These are phyloP conservation scores for Silene coronaria DNA, from an alignment of 179 eudicot species.

Conservation along the genomic window DNA sequence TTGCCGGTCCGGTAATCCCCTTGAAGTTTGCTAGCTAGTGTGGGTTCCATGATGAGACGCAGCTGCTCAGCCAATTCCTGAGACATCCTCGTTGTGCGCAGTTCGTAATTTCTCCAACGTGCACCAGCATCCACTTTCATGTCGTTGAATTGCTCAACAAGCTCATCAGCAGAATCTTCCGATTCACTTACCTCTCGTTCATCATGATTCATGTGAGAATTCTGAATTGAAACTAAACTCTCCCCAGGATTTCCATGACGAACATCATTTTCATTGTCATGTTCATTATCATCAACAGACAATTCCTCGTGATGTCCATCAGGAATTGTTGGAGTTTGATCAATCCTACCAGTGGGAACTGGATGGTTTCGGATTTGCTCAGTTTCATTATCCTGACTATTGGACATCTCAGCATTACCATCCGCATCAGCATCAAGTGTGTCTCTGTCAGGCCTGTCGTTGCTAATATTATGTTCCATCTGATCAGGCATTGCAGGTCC, in stretches of 20 bases:
- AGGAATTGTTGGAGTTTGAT: slow-evolving; percentile 28
- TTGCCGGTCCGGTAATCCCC: slow-evolving; percentile 98
- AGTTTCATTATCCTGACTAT: slow-evolving; percentile 34
- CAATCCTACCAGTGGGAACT: slow-evolving; percentile 31
- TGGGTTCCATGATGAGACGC: slow-evolving; percentile 95
- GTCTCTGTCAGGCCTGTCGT: slow-evolving; percentile 50
- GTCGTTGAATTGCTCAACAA: slow-evolving; percentile 41
- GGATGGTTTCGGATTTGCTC: slow-evolving; percentile 31
- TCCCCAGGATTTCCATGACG: slow-evolving; percentile 32
- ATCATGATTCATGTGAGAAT: slow-evolving; percentile 40
- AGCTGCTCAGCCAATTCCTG: slow-evolving; percentile 97
- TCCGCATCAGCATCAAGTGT: slow-evolving; percentile 25
- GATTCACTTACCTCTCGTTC: slow-evolving; percentile 31
- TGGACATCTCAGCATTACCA: slow-evolving; percentile 34
- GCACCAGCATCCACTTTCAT: slow-evolving; percentile 46
- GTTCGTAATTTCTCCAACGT: slow-evolving; percentile 77
- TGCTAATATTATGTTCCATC: slow-evolving; percentile 42
- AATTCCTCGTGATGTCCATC: slow-evolving; percentile 31
- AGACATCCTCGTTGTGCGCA: slow-evolving; percentile 72
- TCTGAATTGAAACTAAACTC: slow-evolving; percentile 56
- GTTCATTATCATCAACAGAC: slow-evolving; percentile 31
- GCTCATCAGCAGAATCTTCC: slow-evolving; percentile 34
- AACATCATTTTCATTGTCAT: slow-evolving; percentile 15
- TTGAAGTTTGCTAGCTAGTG: slow-evolving; percentile 93
- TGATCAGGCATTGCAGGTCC: slow-evolving; percentile 92